Base-by-base conservation (phyloP, 2,329 filamentous ascomycete genomes). In the Aspergillus candidus region DNA sequence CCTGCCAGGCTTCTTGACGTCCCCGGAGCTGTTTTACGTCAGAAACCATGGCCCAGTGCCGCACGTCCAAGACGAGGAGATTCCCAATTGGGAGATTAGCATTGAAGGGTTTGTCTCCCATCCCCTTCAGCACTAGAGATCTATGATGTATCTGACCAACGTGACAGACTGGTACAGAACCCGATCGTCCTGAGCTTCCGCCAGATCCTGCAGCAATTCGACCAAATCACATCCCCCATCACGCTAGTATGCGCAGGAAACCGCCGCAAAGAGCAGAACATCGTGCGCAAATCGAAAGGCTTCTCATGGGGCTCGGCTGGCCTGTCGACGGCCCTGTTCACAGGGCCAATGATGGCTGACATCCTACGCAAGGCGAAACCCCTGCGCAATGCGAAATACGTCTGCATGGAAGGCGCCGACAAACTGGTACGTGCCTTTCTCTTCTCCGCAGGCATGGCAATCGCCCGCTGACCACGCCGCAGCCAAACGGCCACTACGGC, bases 231-330 rank as follows among this genome's bases (percentile, higher is more conserved):
- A 3, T 86, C 86, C 46, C 90, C 90, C 0, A 77, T 96, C 47
- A 95, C 90, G 0, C 77, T 96, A 1, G 89, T 95, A 15, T 96
- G 90, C 63, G 90, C 90, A 4, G 90, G 90, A 1, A 96, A 96
- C 64, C 77, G 90, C 47, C 79, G 90, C 29, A 95, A 95, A 68
- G 90, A 96, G 67, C 90, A 95, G 61, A 96, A 96, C 55, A 75
- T 88, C 40, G 86, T 95, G 3, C 78, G 88, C 12, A 95, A 95
- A 65, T 88, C 86, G 1, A 94, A 95, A 57, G 90, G 90, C 0
- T 96, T 96, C 69, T 94, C 88, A 2, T 96, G 90, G 90, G 90
- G 90, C 31, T 75, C 90, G 1, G 89, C 87, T 4, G 90, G 89
- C 17, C 64, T 96, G 5, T 94, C 88, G 0, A 96, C 88, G 0